phyloP scores from a whole-genome alignment of 2,329 filamentous ascomycete species.

The Furcasterigmium sp. region DNA sequence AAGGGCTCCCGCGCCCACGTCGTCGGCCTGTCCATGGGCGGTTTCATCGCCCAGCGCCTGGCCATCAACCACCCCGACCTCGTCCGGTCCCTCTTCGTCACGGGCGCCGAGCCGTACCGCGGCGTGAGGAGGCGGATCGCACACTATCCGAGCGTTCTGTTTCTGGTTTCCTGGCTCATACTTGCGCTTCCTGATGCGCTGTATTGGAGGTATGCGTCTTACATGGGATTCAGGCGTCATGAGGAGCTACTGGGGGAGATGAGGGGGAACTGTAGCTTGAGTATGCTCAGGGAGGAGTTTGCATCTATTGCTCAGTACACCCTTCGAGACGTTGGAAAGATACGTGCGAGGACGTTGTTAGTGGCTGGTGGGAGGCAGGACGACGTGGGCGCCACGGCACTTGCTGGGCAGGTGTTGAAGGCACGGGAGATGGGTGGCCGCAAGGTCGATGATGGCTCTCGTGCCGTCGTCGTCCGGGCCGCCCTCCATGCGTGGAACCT shows the following conservation, averaged over 20 bases:
- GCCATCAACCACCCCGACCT: slow-evolving; percentile 26
- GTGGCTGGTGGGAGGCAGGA: slow-evolving; percentile 26
- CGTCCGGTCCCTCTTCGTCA: slow-evolving; percentile 26
- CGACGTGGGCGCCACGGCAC: slow-evolving; percentile 21
- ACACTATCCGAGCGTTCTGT: slow-evolving; percentile 16
- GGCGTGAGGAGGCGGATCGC: slow-evolving; percentile 18
- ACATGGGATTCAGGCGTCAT: slow-evolving; percentile 18
- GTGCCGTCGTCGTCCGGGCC: slow-evolving; percentile 24
- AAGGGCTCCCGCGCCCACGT: slow-evolving; percentile 30
- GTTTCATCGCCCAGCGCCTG: slow-evolving; percentile 27
- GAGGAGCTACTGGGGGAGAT: slow-evolving; percentile 26
- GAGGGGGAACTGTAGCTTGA: slow-evolving; percentile 21
- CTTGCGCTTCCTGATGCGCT: slow-evolving; percentile 21
- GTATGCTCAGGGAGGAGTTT: slow-evolving; percentile 17
- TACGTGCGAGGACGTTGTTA: slow-evolving; percentile 19
- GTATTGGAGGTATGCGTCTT: slow-evolving; percentile 19
- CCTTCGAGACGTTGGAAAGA: slow-evolving; percentile 18
- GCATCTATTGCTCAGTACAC: slow-evolving; percentile 16
- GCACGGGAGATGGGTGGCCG: slow-evolving; percentile 10
- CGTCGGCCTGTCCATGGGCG: slow-evolving; percentile 34
- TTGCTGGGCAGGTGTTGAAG: slow-evolving; percentile 16
- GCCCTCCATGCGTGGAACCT: slow-evolving; percentile 35
- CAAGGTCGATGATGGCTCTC: slow-evolving; percentile 17
- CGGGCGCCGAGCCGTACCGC: slow-evolving; percentile 24
- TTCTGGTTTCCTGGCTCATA: too few species aligned